Evolutionary conservation across 2,329 filamentous ascomycete species (phyloP).

Genomic region (Exophiala xenobiotica): DNA sequence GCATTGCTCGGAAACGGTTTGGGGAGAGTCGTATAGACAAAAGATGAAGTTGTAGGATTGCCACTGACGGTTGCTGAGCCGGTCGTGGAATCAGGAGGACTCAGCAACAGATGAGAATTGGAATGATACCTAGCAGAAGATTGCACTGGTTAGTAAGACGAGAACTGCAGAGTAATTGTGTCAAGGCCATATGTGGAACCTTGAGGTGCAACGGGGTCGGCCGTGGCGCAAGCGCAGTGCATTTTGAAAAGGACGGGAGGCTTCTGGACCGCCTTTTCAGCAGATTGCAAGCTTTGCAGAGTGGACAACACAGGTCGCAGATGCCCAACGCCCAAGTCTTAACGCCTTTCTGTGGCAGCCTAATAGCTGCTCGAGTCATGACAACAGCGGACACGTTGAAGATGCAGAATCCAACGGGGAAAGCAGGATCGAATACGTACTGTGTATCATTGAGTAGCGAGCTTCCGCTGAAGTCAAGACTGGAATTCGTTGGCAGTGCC

Average conservation of each 20-base stretch:
- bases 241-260: constrained; percentile 23
- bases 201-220: constrained; percentile 23
- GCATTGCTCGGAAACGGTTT: constrained; percentile 37
- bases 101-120: constrained; percentile 49
- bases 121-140: constrained; percentile 24
- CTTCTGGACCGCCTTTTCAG: constrained; percentile 10
- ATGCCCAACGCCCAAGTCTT: constrained; percentile 21
- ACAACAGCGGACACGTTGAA: constrained; percentile 11
- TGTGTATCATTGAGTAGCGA: constrained; percentile 24
- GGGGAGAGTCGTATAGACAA: constrained; percentile 44
- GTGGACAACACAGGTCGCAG: constrained; percentile 12
- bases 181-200: constrained; percentile 19
- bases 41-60: constrained; percentile 51
- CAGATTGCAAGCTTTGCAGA: constrained; percentile 5
- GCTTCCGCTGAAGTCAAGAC: constrained; percentile 24
- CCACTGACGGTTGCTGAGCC: constrained; percentile 55
- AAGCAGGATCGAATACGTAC: constrained; percentile 24
- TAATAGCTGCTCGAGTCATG: not conserved
- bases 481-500: constrained; percentile 22
- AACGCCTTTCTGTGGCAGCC: constrained; percentile 1
- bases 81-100: constrained; percentile 53
- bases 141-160: constrained; percentile 20
- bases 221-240: constrained; percentile 22
- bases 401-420: constrained; percentile 14
- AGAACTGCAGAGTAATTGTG: constrained; percentile 6